phyloP scores from a whole-genome alignment of 306 rosid genomes.

The Castanea sativa region DNA sequence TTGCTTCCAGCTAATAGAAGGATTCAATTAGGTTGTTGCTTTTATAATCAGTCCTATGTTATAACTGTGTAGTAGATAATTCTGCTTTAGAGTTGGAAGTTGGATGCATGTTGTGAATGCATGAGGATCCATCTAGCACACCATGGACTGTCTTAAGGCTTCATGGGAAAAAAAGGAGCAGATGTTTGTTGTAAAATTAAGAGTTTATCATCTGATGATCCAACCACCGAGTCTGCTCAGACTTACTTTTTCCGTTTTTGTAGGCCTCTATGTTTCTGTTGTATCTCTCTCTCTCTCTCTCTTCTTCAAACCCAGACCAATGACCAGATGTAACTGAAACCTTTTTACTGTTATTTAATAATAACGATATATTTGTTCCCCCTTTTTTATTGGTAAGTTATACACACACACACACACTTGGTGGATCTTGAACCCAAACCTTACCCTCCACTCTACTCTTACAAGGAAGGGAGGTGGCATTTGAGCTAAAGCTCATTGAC shows the following conservation, averaged over 20 bases:
- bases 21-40: not conserved
- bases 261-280: too few species aligned
- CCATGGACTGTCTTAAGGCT: not conserved
- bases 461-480: too few species aligned
- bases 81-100: not conserved
- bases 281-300: too few species aligned
- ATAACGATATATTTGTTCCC: too few species aligned
- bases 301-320: too few species aligned
- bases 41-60: not conserved
- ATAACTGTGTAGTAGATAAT: not conserved
- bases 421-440: not conserved
- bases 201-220: too few species aligned
- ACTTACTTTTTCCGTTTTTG: too few species aligned
- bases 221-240: too few species aligned
- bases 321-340: too few species aligned
- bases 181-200: not conserved
- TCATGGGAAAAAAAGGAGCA: not conserved
- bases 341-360: too few species aligned
- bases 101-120: not conserved
- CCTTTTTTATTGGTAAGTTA: not conserved
- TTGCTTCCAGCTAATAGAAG: not conserved
- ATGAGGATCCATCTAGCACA: not conserved
- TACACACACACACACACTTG: not conserved
- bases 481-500: too few species aligned
- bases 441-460: too few species aligned